A percentile compares a stretch with the other conserved stretches of the same genome.
Evolutionary conservation across 2,329 filamentous ascomycete genomes (phyloP).

Genomic region (Hypoxylon sp.): DNA sequence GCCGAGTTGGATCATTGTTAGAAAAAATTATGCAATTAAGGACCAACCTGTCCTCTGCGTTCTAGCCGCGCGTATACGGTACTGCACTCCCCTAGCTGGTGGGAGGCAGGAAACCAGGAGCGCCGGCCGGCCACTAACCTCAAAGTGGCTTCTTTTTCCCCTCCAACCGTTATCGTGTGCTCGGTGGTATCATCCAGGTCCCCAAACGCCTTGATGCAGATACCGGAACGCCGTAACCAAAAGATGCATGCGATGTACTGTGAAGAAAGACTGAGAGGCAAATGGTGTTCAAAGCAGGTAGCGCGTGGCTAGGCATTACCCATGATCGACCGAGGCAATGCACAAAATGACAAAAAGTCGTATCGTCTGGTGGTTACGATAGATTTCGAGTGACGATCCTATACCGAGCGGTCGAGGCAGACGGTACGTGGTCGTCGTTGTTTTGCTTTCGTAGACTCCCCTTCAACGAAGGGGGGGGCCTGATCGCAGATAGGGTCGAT

Average conservation of each 20-base stretch:
- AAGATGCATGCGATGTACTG: slow-evolving; percentile 33
- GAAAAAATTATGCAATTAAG: slow-evolving; percentile 35
- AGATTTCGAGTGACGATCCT: neutral
- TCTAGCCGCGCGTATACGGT: slow-evolving; percentile 1
- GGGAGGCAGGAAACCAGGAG: slow-evolving; percentile 6
- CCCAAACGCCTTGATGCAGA: slow-evolving; percentile 30
- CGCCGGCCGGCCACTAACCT: neutral
- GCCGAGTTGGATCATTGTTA: slow-evolving; percentile 3
- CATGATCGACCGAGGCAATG: slow-evolving; percentile 5
- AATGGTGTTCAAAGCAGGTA: slow-evolving; percentile 14
- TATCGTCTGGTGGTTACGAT: neutral
- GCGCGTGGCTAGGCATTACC: slow-evolving; percentile 7
- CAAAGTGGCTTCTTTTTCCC: slow-evolving; percentile 18
- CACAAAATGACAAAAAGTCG: neutral
- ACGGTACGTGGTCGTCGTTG: neutral
- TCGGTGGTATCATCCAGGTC: slow-evolving; percentile 30
- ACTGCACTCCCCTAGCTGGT: slow-evolving; percentile 3
- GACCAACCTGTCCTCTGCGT: slow-evolving; percentile 15
- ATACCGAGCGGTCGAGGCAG: neutral
- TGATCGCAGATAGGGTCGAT: neutral
- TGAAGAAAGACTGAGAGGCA: slow-evolving; percentile 11
- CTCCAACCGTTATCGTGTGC: slow-evolving; percentile 32
- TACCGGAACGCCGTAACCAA: slow-evolving; percentile 25
- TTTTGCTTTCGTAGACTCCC: neutral
- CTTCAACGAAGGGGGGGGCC: neutral